A percentile compares a stretch with the other conserved stretches of the same genome.
phyloP scores from a whole-genome alignment of 1,284 basidiomycete species.

The Quambalaria eucalypti region DNA sequence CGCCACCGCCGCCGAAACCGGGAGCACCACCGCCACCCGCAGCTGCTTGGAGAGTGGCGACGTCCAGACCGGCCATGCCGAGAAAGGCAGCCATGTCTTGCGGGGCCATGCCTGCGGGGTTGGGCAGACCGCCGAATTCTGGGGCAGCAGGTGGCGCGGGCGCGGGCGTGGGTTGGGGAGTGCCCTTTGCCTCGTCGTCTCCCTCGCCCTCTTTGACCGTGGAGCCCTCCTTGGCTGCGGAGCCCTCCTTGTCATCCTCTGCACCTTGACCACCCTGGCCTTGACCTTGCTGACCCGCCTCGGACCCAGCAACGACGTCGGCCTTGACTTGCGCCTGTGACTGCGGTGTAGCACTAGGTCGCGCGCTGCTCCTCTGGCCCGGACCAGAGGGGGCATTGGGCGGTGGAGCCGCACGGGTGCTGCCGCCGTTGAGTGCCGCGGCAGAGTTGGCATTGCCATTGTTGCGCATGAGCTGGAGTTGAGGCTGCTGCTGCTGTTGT shows the following conservation, averaged over 20 bases:
- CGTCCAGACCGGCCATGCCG: conserved; percentile 4
- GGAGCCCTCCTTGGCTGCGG: background rate
- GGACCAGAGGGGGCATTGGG: background rate
- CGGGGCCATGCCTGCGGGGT: conserved; percentile 5
- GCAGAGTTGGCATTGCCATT: too few relatives aligned
- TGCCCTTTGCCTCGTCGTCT: background rate
- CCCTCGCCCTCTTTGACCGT: background rate
- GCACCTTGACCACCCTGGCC: too few relatives aligned
- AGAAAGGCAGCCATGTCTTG: conserved; percentile 8
- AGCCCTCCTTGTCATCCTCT: background rate
- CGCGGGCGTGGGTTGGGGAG: too few relatives aligned
- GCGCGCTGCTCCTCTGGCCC: background rate
- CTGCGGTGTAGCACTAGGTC: background rate
- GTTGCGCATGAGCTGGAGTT: too few relatives aligned
- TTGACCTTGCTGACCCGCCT: too few relatives aligned
- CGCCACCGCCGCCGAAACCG: background rate
- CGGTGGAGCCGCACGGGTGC: too few relatives aligned
- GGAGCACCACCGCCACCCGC: background rate
- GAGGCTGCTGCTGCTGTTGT: background rate
- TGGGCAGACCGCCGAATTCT: background rate
- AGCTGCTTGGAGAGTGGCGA: background rate
- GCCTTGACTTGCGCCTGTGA: background rate
- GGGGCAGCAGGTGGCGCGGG: background rate
- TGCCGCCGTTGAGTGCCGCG: too few relatives aligned
- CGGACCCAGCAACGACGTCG: background rate